Evolutionary conservation across 2,329 filamentous ascomycete species (phyloP), one percentile per base, ranked within the genome.

Genomic region (Aciculosporium take): DNA sequence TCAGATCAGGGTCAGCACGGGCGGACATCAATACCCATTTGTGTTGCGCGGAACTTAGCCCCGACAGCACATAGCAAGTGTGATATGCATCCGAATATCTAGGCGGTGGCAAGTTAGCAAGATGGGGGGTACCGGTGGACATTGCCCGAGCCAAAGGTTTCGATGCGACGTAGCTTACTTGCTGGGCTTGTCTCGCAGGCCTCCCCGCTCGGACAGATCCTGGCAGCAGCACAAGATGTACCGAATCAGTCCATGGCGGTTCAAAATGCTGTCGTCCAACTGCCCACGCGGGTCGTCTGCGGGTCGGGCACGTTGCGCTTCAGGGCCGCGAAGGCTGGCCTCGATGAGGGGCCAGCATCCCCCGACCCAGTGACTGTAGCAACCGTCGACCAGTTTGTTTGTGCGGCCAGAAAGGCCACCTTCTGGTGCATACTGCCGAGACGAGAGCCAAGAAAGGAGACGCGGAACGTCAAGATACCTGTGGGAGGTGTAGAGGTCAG

Each of bases 311-410:
- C 47, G 49, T 44, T 53, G 50, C 45, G 49, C 54, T 53, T 51
- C 61, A 42, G 68, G 66, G 23, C 72, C 74, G 49, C 73, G 72
- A 44, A 91, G 64, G 41, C 80, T 80, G 43, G 85, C 84, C 65
- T 95, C 83, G 50, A 96, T 69, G 49, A 98, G 64, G 35, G 89
- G 81, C 85, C 88, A 98, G 65, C 88, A 96, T 41, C 83, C 84
- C 41, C 91, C 91, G 27, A 94, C 82, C 91, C 91, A 98, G 62
- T 95, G 89, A 58, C 85, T 94, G 66, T 98, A 98, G 65, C 91
- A 98, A 35, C 89, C 91, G 60, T 98, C 91, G 25, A 96, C 91
- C 25, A 98, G 72, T 65, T 98, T 98, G 69, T 96, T 96, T 23
- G 89, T 94, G 51, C 91, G 81, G 46, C 91, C 91, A 31, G 85